Conservation (phyloP, 352 stramenopile species). For the Phytophthora pistaciae region DNA sequence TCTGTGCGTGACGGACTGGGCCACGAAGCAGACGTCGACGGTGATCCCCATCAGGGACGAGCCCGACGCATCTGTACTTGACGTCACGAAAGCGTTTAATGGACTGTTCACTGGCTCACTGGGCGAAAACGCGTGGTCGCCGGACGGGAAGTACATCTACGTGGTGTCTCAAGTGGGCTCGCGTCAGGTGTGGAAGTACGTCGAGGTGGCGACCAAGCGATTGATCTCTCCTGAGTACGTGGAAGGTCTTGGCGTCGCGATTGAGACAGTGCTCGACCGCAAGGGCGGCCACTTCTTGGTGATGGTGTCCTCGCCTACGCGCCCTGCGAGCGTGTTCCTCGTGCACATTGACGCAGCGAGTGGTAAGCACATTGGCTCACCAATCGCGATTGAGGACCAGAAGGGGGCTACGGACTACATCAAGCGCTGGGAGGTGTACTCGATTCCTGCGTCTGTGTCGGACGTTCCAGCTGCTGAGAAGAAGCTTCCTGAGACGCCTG, state of each 20-base stretch:
- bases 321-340: conserved; percentile 64
- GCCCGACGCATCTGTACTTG: conserved; percentile 34
- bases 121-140: conserved; percentile 61
- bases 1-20: conserved; percentile 71
- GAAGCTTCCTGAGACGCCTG: conserved; percentile 36
- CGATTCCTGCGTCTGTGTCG: conserved; percentile 62
- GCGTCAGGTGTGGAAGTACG: conserved; percentile 75
- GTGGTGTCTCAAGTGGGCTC: conserved; percentile 77
- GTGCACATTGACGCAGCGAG: conserved; percentile 56
- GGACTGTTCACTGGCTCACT: conserved; percentile 73
- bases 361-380: conserved; percentile 42
- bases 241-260: conserved; percentile 47
- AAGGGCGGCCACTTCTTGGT: conserved; percentile 49
- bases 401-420: conserved; percentile 46
- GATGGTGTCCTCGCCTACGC: conserved; percentile 61
- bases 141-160: conserved; percentile 65
- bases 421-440: conserved; percentile 66
- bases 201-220: conserved; percentile 57
- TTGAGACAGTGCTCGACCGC: conserved; percentile 67
- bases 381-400: conserved; percentile 64
- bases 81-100: conserved; percentile 68
- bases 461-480: conserved; percentile 50
- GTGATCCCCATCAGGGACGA: conserved; percentile 74
- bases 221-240: conserved; percentile 67
- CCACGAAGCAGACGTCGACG: conserved; percentile 62